Evolutionary conservation across 2,329 filamentous ascomycete species (phyloP).

Genomic region (Aurifilum marmelostoma): DNA sequence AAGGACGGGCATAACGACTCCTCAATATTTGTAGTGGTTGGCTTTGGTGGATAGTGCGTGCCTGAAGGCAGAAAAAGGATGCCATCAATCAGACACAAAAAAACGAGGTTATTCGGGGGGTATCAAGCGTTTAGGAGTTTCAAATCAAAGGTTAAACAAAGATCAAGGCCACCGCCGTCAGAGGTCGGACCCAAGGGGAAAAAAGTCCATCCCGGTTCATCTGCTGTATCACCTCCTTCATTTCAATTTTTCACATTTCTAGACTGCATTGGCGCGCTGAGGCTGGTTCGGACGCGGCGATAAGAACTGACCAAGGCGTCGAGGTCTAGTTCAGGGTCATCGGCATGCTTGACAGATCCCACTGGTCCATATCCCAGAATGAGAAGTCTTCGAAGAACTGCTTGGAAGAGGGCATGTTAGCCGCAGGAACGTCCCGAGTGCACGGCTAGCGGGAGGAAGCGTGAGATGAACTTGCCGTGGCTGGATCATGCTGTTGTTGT

Average conservation of each 20-base stretch:
- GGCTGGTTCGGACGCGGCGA: neutral
- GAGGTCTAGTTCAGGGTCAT: conserved; percentile 15
- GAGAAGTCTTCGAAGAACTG: conserved; percentile 29
- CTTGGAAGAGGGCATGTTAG: conserved; percentile 6
- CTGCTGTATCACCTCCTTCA: neutral
- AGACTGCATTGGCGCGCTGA: neutral
- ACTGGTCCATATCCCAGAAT: conserved; percentile 45
- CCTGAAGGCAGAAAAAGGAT: neutral
- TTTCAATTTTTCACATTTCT: neutral
- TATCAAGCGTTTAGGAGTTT: conserved; percentile 8
- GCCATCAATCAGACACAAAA: neutral
- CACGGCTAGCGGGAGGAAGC: no score
- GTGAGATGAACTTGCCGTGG: conserved; percentile 14
- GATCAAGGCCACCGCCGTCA: neutral
- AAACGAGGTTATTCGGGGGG: neutral
- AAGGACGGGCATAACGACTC: no score
- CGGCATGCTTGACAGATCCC: conserved; percentile 31
- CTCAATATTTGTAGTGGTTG: neutral
- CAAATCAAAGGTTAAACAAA: neutral
- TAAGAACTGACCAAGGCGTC: no score
- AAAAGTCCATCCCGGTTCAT: neutral
- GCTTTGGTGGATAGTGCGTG: neutral
- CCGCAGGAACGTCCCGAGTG: neutral
- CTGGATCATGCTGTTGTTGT: conserved; percentile 12
- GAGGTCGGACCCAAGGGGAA: neutral